Evolutionary conservation across 768 basidiomycete species (phyloP).

Genomic region (Tricholoma sp.): DNA sequence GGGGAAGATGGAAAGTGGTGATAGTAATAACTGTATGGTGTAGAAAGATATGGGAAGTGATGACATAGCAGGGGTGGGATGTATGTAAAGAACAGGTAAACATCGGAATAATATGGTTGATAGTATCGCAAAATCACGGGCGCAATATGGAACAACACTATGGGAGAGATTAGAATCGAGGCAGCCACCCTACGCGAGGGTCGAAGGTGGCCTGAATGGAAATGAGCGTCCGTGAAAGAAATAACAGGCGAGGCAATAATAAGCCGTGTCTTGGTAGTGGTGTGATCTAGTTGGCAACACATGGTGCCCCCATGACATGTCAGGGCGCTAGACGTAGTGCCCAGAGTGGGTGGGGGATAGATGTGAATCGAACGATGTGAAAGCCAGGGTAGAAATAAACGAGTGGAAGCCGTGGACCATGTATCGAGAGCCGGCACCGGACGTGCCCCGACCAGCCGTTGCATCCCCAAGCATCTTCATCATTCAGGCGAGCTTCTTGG

Average conservation of each 20-base stretch:
- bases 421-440: constrained; percentile 29
- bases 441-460: constrained; percentile 34
- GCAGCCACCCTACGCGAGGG: constrained; percentile 14
- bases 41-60: constrained; percentile 1
- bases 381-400: constrained; percentile 13
- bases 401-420: constrained; percentile 25
- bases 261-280: constrained; percentile 22
- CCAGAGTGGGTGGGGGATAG: background rate
- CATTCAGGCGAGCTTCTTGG: constrained; percentile 8
- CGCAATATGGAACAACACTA: constrained; percentile 21
- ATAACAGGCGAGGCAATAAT: constrained; percentile 22
- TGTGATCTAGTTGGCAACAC: constrained; percentile 21
- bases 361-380: constrained; percentile 2
- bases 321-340: background rate
- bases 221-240: constrained; percentile 74
- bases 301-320: constrained; percentile 8
- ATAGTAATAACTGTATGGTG: constrained; percentile 11
- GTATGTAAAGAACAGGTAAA: constrained; percentile 14
- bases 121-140: constrained; percentile 20
- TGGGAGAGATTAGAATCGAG: constrained; percentile 16
- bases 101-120: constrained; percentile 14
- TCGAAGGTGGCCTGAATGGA: constrained; percentile 43
- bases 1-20: constrained; percentile 8
- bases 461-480: constrained; percentile 17
- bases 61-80: background rate